Conservation (phyloP, 306 rosid genomes). For the Trifolium pratense region DNA sequence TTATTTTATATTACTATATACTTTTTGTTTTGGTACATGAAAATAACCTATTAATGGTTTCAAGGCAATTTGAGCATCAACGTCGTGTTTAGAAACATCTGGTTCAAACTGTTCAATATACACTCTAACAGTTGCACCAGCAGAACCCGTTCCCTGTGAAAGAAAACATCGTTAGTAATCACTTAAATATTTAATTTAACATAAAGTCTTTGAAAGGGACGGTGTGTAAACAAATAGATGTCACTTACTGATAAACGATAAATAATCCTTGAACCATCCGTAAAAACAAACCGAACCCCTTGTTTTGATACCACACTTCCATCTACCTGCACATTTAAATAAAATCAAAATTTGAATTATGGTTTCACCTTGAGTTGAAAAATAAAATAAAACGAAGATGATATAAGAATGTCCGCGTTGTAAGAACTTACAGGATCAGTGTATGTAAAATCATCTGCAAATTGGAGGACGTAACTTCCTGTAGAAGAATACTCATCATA, state of each 20-base stretch:
- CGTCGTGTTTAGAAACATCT: slow-evolving; percentile 73
- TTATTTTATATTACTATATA: not conserved
- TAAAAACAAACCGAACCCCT: slow-evolving; percentile 91
- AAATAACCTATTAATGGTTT: slow-evolving; percentile 83
- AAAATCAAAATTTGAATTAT: slow-evolving; percentile 19
- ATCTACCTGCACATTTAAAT: slow-evolving; percentile 67
- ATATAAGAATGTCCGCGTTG: slow-evolving; percentile 12
- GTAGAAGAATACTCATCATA: slow-evolving; percentile 38
- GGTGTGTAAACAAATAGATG: slow-evolving; percentile 7
- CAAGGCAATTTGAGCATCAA: slow-evolving; percentile 86
- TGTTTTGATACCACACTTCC: slow-evolving; percentile 89
- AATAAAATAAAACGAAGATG: not conserved
- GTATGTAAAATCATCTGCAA: slow-evolving; percentile 86
- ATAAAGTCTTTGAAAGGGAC: not conserved
- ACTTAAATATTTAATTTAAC: slow-evolving; percentile 3
- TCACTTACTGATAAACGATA: slow-evolving; percentile 87
- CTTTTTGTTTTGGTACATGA: slow-evolving; percentile 20
- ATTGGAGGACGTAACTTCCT: slow-evolving; percentile 86
- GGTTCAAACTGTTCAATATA: slow-evolving; percentile 93
- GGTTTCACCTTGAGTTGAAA: slow-evolving; percentile 27
- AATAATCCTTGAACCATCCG: slow-evolving; percentile 96
- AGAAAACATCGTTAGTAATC: slow-evolving; percentile 36
- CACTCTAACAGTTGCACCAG: slow-evolving; percentile 93
- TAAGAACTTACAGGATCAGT: slow-evolving; percentile 82
- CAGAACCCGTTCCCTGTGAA: slow-evolving; percentile 94